Evolutionary conservation across 73 alveolate genomes (phyloP).

Genomic region (Diophrys appendiculata): DNA sequence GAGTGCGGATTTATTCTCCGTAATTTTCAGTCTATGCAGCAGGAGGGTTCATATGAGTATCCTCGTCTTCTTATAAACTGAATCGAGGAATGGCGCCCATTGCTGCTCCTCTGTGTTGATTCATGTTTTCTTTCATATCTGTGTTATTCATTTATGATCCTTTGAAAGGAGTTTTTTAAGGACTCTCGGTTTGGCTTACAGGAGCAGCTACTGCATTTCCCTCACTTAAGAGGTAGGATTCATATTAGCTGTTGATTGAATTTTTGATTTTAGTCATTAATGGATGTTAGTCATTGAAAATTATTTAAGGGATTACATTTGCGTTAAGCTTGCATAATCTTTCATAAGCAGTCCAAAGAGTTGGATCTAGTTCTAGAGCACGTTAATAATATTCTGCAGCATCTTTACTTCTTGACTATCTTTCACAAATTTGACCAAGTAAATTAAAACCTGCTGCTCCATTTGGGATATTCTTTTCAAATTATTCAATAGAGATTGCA

Average conservation of each 20-base stretch:
- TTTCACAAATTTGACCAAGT: constrained; percentile 82
- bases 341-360: constrained; percentile 95
- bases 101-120: not conserved
- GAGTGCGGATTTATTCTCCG: constrained; percentile 17
- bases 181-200: not conserved
- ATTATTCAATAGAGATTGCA: constrained; percentile 28
- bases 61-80: constrained; percentile 18
- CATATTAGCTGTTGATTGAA: not conserved
- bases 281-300: not conserved
- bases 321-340: constrained; percentile 65
- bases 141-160: not conserved
- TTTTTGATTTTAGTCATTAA: not conserved
- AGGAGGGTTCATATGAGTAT: not conserved
- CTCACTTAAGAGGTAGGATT: not conserved
- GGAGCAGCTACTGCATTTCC: not conserved
- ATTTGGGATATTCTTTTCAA: constrained; percentile 82
- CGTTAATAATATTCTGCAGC: constrained; percentile 78
- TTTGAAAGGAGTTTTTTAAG: constrained; percentile 2
- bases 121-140: constrained; percentile 21
- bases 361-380: constrained; percentile 90
- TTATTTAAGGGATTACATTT: not conserved
- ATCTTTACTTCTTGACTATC: constrained; percentile 76
- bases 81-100: not conserved
- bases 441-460: constrained; percentile 92
- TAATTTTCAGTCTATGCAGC: constrained; percentile 11